phyloP scores from a whole-genome alignment of 1,139 yeast genomes.

The Kazachstania sp. region DNA sequence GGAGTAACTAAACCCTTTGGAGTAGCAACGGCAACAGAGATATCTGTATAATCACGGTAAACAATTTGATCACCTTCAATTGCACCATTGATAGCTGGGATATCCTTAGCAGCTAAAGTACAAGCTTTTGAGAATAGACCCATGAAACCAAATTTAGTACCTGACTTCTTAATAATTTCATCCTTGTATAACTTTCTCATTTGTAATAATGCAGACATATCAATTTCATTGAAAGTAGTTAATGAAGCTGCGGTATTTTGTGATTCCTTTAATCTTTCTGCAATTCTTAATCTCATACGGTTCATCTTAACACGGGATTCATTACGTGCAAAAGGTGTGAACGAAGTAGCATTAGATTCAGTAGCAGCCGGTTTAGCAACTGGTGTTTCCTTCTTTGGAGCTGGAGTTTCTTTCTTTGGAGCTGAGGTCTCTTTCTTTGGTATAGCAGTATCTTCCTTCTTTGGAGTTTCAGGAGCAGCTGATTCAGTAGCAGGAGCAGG shows the following conservation, averaged over 20 bases:
- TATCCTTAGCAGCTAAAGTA: conserved; percentile 85
- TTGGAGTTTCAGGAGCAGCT: conserved; percentile 9
- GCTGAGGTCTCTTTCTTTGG: conserved; percentile 6
- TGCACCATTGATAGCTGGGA: conserved; percentile 93
- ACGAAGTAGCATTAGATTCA: conserved; percentile 34
- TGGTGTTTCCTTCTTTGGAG: conserved; percentile 13
- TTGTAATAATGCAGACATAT: conserved; percentile 86
- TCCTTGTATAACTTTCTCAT: conserved; percentile 97
- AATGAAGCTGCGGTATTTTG: conserved; percentile 98
- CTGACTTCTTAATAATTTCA: conserved; percentile 88
- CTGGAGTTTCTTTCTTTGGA: conserved; percentile 13
- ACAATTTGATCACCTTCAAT: conserved; percentile 93
- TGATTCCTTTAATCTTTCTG: conserved; percentile 98
- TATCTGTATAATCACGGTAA: conserved; percentile 92
- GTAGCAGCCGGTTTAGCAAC: conserved; percentile 13
- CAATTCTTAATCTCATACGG: conserved; percentile 98
- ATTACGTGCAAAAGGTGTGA: conserved; percentile 65
- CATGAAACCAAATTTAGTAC: conserved; percentile 96
- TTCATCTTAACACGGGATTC: conserved; percentile 97
- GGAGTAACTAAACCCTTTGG: conserved; percentile 99
- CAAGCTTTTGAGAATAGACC: conserved; percentile 96
- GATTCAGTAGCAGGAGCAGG: conserved; percentile 12
- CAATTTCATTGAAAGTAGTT: conserved; percentile 97
- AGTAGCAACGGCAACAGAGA: conserved; percentile 96
- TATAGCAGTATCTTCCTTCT: background rate